These are phyloP conservation scores for Primulina tabacum DNA, from an alignment of 257 asterid genomes.

Conservation along the genomic window DNA sequence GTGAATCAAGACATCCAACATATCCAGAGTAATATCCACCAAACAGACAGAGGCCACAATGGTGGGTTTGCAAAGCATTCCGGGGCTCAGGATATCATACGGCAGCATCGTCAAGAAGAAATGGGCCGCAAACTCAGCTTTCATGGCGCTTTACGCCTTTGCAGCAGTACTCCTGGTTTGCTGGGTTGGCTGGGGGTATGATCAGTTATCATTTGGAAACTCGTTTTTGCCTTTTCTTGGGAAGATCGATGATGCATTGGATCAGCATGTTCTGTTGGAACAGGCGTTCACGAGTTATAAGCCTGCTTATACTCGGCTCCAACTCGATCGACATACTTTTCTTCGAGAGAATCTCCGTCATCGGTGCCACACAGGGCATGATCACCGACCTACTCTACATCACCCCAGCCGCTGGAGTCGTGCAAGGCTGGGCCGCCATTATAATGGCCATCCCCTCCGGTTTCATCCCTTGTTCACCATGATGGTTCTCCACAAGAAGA, in stretches of 20 bases:
- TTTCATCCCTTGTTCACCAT: constrained; percentile 75
- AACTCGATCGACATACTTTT: constrained; percentile 50
- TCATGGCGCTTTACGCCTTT: constrained; percentile 83
- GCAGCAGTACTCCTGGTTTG: constrained; percentile 61
- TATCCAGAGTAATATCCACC: no score
- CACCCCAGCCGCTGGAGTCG: constrained; percentile 88
- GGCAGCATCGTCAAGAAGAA: constrained; percentile 85
- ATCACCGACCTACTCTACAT: constrained; percentile 87
- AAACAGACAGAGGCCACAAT: constrained; percentile 65
- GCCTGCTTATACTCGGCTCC: constrained; percentile 75
- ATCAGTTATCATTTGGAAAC: constrained; percentile 60
- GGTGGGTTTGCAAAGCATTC: constrained; percentile 74
- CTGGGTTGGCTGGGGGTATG: constrained; percentile 88
- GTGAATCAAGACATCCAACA: no score
- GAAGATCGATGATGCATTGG: constrained; percentile 45
- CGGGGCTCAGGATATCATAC: constrained; percentile 68
- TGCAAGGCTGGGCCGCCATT: constrained; percentile 90
- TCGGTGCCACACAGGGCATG: constrained; percentile 90
- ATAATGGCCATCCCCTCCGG: constrained; percentile 75
- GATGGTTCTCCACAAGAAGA: constrained; percentile 82
- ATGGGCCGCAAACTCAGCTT: constrained; percentile 81
- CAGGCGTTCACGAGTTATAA: constrained; percentile 32
- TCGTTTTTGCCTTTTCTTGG: constrained; percentile 50
- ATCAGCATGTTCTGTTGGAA: constrained; percentile 39
- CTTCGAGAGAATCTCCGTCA: constrained; percentile 70